Percentiles rank a stretch among this genome's conserved stretches.
Evolutionary conservation across 2,329 filamentous ascomycete species (phyloP).

Genomic region (Curvularia sp.): DNA sequence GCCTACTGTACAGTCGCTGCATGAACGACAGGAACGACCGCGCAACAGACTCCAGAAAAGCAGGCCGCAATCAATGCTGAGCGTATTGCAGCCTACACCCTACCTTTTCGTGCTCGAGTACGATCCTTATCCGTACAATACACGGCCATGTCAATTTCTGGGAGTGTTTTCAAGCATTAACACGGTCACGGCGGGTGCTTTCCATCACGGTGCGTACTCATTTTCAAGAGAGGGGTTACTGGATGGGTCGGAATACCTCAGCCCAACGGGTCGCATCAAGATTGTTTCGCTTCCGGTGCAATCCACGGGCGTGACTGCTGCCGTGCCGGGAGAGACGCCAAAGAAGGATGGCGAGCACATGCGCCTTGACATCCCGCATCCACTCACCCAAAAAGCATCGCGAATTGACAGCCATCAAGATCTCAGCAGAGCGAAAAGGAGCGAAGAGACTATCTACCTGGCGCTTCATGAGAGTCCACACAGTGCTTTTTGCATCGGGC

Average conservation of each 20-base stretch:
- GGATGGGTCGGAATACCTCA: conserved; percentile 34
- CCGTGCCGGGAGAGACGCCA: conserved; percentile 14
- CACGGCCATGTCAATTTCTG: conserved; percentile 27
- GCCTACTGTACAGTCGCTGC: conserved; percentile 18
- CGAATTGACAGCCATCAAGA: conserved; percentile 16
- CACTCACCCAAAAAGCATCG: conserved; percentile 13
- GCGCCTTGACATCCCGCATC: conserved; percentile 36
- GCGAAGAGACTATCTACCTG: conserved; percentile 22
- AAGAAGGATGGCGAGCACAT: conserved; percentile 15
- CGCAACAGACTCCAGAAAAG: conserved; percentile 26
- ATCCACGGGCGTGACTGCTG: conserved; percentile 20
- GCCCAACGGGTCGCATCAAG: conserved; percentile 33
- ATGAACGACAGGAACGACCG: conserved; percentile 19
- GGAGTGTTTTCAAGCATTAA: conserved; percentile 34
- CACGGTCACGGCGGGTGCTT: conserved; percentile 27
- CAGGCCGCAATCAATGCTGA: conserved; percentile 1
- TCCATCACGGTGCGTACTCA: conserved; percentile 32
- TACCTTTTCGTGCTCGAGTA: conserved; percentile 29
- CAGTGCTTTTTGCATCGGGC: conserved; percentile 27
- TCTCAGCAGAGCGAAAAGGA: neutral
- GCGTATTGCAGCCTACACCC: neutral
- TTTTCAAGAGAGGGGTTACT: conserved; percentile 35
- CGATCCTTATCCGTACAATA: conserved; percentile 34
- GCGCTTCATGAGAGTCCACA: conserved; percentile 27
- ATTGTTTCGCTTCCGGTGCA: conserved; percentile 27